phyloP scores from a whole-genome alignment of 345 rosid genomes.

The Lenwebbia sp. region DNA sequence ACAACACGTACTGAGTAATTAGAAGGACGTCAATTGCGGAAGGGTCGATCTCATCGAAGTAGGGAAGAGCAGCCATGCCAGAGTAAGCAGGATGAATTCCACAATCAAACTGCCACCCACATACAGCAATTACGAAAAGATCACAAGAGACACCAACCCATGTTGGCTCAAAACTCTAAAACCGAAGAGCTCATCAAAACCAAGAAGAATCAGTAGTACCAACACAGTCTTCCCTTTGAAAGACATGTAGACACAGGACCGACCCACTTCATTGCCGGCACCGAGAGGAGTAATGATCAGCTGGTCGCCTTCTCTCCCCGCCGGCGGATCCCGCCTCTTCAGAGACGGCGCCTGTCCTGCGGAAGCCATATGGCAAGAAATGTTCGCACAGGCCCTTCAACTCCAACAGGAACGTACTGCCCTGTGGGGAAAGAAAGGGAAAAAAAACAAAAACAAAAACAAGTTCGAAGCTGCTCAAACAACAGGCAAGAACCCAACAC shows the following conservation, averaged over 20 bases:
- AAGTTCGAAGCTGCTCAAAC: not conserved
- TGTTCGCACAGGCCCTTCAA: not conserved
- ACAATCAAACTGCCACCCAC: constrained; percentile 63
- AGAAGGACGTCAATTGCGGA: constrained; percentile 78
- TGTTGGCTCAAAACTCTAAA: not conserved
- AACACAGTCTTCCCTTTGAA: constrained; percentile 68
- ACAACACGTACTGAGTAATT: constrained; percentile 55
- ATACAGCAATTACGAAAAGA: not conserved
- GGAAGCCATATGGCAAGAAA: constrained; percentile 36
- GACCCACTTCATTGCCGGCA: constrained; percentile 92
- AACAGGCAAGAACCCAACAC: not conserved
- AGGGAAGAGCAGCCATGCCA: constrained; percentile 90
- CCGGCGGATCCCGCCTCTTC: constrained; percentile 58
- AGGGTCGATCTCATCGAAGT: constrained; percentile 96
- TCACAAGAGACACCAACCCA: not conserved
- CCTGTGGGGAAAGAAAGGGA: not conserved
- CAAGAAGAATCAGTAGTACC: constrained; percentile 13
- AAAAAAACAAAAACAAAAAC: not conserved
- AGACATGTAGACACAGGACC: constrained; percentile 88
- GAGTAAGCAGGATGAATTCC: constrained; percentile 90
- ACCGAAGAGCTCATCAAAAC: not conserved
- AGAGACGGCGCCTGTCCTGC: constrained; percentile 31
- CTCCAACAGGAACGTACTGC: not conserved
- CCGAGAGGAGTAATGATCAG: constrained; percentile 77
- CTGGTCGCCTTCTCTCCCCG: constrained; percentile 59